Conservation (phyloP, 140 eudicot genomes). For the Cichorium intybus region DNA sequence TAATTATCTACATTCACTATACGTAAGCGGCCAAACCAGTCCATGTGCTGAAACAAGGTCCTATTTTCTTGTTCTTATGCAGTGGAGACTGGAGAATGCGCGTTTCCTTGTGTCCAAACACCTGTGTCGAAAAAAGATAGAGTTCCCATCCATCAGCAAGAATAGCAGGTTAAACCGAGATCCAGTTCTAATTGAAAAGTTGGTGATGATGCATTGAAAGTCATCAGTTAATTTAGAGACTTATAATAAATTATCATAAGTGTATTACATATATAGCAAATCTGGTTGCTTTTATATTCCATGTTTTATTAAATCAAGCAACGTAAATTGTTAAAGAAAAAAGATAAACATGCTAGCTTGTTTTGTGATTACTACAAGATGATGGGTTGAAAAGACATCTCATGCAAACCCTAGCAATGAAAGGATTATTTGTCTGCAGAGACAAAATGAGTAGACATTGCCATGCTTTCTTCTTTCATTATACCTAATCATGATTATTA, state of each 20-base stretch:
- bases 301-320: neutral
- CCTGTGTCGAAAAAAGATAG: neutral
- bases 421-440: constrained; percentile 26
- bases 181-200: neutral
- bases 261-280: neutral
- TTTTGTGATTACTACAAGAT: constrained; percentile 28
- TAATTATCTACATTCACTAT: neutral
- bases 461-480: constrained; percentile 45
- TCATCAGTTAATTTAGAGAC: neutral
- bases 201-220: neutral
- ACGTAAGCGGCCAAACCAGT: neutral
- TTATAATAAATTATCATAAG: neutral
- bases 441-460: constrained; percentile 39
- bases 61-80: neutral
- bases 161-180: neutral
- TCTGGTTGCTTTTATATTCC: neutral
- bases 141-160: neutral
- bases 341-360: neutral
- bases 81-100: neutral
- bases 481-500: constrained; percentile 34
- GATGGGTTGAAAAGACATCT: constrained; percentile 19
- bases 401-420: constrained; percentile 30
- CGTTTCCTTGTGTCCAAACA: neutral
- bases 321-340: neutral
- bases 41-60: neutral